Percentiles rank a stretch among this genome's conserved stretches.
phyloP scores from a whole-genome alignment of 805 yeast species.

The Candida xiaguanensis region DNA sequence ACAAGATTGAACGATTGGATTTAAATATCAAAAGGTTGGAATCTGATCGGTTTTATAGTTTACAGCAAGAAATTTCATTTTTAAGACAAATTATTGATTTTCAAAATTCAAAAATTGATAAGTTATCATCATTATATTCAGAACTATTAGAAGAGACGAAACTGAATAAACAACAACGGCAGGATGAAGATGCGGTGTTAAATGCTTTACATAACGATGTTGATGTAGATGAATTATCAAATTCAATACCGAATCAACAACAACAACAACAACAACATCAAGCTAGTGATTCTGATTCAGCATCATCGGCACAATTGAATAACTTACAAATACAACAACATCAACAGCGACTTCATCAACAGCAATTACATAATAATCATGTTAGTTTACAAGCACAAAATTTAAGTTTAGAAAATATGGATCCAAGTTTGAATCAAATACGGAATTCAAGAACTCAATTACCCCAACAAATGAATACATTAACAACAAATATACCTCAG shows the following conservation, averaged over 20 bases:
- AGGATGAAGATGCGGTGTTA: constrained; percentile 22
- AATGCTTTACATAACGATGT: constrained; percentile 23
- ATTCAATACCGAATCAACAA: constrained; percentile 10
- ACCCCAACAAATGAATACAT: constrained; percentile 8
- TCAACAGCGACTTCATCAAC: constrained; percentile 6
- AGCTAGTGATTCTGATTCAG: constrained; percentile 13
- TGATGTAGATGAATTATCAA: constrained; percentile 9
- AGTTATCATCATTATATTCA: constrained; percentile 29
- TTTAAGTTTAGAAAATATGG: constrained; percentile 29
- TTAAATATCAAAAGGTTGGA: constrained; percentile 20
- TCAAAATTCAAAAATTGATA: constrained; percentile 36
- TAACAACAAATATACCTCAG: constrained; percentile 3
- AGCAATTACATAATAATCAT: constrained; percentile 5
- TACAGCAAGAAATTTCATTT: constrained; percentile 31
- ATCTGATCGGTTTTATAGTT: constrained; percentile 19
- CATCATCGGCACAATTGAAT: not conserved
- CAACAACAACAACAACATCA: constrained; percentile 17
- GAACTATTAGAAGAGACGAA: constrained; percentile 18
- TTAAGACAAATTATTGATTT: constrained; percentile 34
- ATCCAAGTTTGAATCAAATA: constrained; percentile 31
- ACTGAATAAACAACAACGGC: constrained; percentile 24
- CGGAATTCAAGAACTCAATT: constrained; percentile 16
- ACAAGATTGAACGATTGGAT: constrained; percentile 10
- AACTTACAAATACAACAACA: constrained; percentile 16
- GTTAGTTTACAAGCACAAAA: not conserved